Conservation (phyloP, 73 alveolate species). For the Symbiodinium natans region DNA sequence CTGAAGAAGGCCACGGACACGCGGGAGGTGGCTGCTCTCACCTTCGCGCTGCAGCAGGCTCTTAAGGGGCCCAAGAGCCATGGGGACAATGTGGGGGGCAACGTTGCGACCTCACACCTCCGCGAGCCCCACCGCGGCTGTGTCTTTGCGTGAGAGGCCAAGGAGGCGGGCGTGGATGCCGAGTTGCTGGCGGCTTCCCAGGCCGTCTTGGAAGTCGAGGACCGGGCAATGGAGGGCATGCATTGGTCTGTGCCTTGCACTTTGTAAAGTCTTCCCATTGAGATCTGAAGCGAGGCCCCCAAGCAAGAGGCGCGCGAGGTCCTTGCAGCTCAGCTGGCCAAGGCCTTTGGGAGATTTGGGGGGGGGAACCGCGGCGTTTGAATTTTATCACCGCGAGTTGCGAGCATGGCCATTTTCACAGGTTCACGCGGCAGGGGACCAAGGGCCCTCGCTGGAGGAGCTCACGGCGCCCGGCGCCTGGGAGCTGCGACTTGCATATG, state of each 20-base stretch:
- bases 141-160: conserved; percentile 30
- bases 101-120: no score
- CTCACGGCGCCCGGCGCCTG: conserved; percentile 9
- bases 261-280: no score
- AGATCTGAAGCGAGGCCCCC: no score
- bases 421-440: conserved; percentile 28
- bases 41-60: conserved; percentile 81
- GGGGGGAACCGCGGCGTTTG: no score
- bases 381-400: no score
- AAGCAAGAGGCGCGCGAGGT: conserved; percentile 80
- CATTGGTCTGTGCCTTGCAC: no score
- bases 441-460: conserved; percentile 61
- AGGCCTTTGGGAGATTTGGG: no score
- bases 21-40: conserved; percentile 42
- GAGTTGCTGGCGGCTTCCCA: neutral
- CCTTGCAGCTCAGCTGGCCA: conserved; percentile 40
- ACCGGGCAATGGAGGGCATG: neutral
- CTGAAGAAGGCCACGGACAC: conserved; percentile 66
- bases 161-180: conserved; percentile 84
- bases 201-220: conserved; percentile 38
- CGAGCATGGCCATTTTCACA: neutral
- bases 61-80: neutral
- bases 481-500: no score
- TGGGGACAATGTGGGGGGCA: no score
- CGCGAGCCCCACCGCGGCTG: no score